Evolutionary conservation across 1,284 basidiomycete genomes (phyloP), one percentile per base, ranked within the genome.

Genomic region (Filobasidium uniguttulatum): DNA sequence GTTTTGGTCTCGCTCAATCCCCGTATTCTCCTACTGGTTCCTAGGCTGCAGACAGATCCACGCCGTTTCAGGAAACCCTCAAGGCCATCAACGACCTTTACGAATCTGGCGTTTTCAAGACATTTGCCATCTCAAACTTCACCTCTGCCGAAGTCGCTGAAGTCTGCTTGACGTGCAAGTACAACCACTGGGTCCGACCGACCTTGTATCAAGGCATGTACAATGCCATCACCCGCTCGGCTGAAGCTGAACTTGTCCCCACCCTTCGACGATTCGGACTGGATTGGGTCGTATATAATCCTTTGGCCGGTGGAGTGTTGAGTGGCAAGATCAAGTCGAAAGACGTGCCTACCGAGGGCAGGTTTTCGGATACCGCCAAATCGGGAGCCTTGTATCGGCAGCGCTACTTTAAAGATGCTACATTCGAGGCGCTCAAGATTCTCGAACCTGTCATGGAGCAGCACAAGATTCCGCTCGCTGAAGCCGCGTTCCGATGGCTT

Each of bases 201-300:
- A 76, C 76, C 0, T 78, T 73, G 1, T 84, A 84, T 61, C 81
- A 85, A 62, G 81, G 80, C 3, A 70, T 77, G 49, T 68, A 66
- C 58, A 68, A 66, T 55, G 59, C 62, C 8, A 57, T 68, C 44
- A 63, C 62, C 19, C 60, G 65, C 29, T 62, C 62, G 25, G 74
- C 76, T 35, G 79, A 80, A 59, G 72, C 75, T 0, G 79, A 80
- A 56, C 69, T 81, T n/a, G 71, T 81, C 60, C 77, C 77, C 5
- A 79, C 77, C 60, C 69, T 81, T 36, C 70, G 79, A 17, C 52
- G 59, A 58, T 76, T 70, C 60, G 75, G 73, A 19, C 60, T 81
- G 44, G 63, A 75, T 23, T 65, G 78, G 46, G 76, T 78, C 17
- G 66, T 75, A 29, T 77, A 73, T 60, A 75, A 73, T 54, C 73